phyloP scores from a whole-genome alignment of 257 asterid species.

The Penstemon davidsonii region DNA sequence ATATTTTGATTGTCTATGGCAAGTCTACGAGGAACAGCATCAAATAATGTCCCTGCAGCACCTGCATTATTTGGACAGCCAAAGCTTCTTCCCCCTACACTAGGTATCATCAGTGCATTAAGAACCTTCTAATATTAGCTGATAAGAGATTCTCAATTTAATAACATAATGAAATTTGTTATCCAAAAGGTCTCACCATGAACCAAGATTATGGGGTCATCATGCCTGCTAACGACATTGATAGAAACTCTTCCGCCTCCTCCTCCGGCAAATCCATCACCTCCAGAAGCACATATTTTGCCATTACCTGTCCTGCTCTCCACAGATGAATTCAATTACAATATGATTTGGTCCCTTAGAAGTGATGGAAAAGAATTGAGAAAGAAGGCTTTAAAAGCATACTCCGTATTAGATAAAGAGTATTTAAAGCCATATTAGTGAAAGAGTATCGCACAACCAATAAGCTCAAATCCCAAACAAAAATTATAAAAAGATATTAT shows the following conservation, averaged over 20 bases:
- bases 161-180: slow-evolving; percentile 12
- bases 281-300: slow-evolving; percentile 77
- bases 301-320: slow-evolving; percentile 83
- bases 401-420: neutral
- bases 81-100: slow-evolving; percentile 77
- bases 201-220: slow-evolving; percentile 56
- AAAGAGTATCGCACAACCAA: neutral
- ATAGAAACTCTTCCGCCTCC: slow-evolving; percentile 94
- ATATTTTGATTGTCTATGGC: slow-evolving; percentile 68
- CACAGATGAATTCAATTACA: slow-evolving; percentile 32
- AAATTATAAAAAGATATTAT: neutral
- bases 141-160: slow-evolving; percentile 6
- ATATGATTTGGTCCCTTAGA: slow-evolving; percentile 24
- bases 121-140: neutral
- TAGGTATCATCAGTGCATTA: neutral
- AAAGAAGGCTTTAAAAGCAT: slow-evolving; percentile 6
- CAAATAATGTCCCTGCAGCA: slow-evolving; percentile 91
- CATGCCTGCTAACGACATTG: slow-evolving; percentile 73
- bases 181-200: slow-evolving; percentile 57
- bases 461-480: neutral
- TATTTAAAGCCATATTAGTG: neutral
- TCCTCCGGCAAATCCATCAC: slow-evolving; percentile 93
- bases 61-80: slow-evolving; percentile 89
- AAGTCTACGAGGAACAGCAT: slow-evolving; percentile 84
- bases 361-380: slow-evolving; percentile 7